Base-by-base conservation (phyloP, 1,139 yeast species). In the Lodderomyces pseudojiufengensis region DNA sequence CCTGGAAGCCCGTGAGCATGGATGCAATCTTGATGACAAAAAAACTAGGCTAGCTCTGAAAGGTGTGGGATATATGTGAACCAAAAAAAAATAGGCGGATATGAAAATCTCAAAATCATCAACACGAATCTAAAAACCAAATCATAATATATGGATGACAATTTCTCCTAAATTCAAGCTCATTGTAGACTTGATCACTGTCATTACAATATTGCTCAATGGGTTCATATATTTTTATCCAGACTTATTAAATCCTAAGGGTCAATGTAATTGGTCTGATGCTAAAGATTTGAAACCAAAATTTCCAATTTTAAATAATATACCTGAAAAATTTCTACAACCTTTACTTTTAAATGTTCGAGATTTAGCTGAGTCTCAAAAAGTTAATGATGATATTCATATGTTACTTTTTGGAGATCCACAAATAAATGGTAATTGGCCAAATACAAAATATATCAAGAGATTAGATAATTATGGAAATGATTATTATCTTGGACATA, bases 331-430 rank as follows among this genome's bases (percentile, higher is more conserved):
- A 42, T 49, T 47, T 13, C 35, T 40, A 36, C 45, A 50, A 53
- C 52, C 59, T 63, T 44, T 56, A 8, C 33, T 53, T 5, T 51
- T 59, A 26, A 63, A 61, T 41, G 55, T 65, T 40, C 72, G 73
- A 7, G 44, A 27, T 12, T 30, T 41, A 18, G 27, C 32, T 14
- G 21, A 28, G 12, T 15, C 25, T 18, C 30, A 32, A 20, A 29
- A 29, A 27, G 13, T 18, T 2, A 15, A 37, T 30, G 24, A 65
- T 15, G 86, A 80, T 49, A 73, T 84, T 41, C 76, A 76, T 43
- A 62, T 84, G 65, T 59, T 88, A 48, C 82, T 95, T 3, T 82
- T 88, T 57, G 98, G 97, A 9, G 98, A 92, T 54, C 98, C 98
- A 0, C 98, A 92, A 60, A 88, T 92, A 57, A 84, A 90, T 44